A percentile compares a stretch with the other conserved stretches of the same genome.
Conservation (phyloP, 2,329 filamentous ascomycete species). For the Hypoxylon sp. region DNA sequence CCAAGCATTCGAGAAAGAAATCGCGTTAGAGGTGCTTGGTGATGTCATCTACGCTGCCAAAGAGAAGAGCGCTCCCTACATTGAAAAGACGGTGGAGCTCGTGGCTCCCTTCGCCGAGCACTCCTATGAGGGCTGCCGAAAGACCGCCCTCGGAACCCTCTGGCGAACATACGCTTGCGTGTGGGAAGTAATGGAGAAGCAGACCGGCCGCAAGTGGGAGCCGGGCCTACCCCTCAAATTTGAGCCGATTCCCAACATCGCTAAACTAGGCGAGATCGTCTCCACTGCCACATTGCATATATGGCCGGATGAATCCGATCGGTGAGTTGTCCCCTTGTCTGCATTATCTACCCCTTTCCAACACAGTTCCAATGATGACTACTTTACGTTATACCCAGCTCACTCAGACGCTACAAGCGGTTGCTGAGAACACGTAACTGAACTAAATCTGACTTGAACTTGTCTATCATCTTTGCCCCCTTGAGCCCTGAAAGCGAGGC, state of each 20-base stretch:
- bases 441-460: constrained; percentile 62
- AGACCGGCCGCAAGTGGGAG: constrained; percentile 85
- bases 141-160: constrained; percentile 89
- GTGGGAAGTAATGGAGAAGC: constrained; percentile 88
- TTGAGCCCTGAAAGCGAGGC: not conserved
- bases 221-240: constrained; percentile 87
- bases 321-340: constrained; percentile 74
- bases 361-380: constrained; percentile 79
- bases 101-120: constrained; percentile 88
- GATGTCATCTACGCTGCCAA: constrained; percentile 86
- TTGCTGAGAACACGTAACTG: constrained; percentile 89
- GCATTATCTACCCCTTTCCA: constrained; percentile 46
- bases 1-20: constrained; percentile 95
- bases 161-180: constrained; percentile 95
- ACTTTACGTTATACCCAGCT: constrained; percentile 97
- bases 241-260: constrained; percentile 82
- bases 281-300: constrained; percentile 86
- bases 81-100: constrained; percentile 88
- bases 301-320: constrained; percentile 92
- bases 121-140: constrained; percentile 92
- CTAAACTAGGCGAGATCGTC: constrained; percentile 88
- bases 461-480: not conserved
- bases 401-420: constrained; percentile 94
- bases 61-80: constrained; percentile 71
- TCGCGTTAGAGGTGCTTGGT: constrained; percentile 93